Conservation (phyloP, 2,329 filamentous ascomycete genomes). For the Fusarium foetens region DNA sequence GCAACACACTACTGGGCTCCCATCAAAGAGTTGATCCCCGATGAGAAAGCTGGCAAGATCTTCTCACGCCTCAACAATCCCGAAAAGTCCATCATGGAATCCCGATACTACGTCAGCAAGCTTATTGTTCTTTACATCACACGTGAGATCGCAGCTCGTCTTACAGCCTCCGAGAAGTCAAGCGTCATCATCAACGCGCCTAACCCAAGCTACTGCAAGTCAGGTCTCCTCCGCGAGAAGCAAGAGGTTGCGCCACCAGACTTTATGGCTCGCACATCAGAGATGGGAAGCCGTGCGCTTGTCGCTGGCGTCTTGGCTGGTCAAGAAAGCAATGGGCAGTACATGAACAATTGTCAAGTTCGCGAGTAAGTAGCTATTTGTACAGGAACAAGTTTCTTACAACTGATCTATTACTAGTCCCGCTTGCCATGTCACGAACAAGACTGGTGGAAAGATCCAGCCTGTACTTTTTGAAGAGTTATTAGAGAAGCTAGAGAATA, state of each 20-base stretch:
- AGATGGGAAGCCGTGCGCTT: constrained; percentile 54
- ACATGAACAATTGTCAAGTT: constrained; percentile 48
- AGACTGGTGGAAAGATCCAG: constrained; percentile 46
- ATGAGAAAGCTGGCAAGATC: constrained; percentile 21
- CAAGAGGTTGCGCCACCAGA: background rate
- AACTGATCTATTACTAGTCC: constrained; percentile 15
- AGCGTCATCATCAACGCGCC: constrained; percentile 51
- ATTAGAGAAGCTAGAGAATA: constrained; percentile 47
- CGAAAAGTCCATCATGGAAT: constrained; percentile 41
- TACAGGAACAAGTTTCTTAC: too few species aligned
- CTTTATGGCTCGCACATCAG: constrained; percentile 55
- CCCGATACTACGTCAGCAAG: constrained; percentile 49
- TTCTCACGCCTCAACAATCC: constrained; percentile 47
- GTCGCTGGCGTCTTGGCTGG: constrained; percentile 47
- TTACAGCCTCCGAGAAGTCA: background rate
- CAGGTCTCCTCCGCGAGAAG: constrained; percentile 40
- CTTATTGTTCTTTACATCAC: constrained; percentile 46
- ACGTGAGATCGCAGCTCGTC: constrained; percentile 44
- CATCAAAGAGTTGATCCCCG: constrained; percentile 36
- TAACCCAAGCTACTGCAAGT: constrained; percentile 56
- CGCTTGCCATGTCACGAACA: constrained; percentile 46
- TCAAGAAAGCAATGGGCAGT: constrained; percentile 48
- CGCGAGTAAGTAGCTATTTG: constrained; percentile 25
- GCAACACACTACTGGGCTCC: constrained; percentile 43
- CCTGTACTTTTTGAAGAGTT: constrained; percentile 49